Conservation (phyloP, 306 rosid species). For the Cicer chorassanicum region DNA sequence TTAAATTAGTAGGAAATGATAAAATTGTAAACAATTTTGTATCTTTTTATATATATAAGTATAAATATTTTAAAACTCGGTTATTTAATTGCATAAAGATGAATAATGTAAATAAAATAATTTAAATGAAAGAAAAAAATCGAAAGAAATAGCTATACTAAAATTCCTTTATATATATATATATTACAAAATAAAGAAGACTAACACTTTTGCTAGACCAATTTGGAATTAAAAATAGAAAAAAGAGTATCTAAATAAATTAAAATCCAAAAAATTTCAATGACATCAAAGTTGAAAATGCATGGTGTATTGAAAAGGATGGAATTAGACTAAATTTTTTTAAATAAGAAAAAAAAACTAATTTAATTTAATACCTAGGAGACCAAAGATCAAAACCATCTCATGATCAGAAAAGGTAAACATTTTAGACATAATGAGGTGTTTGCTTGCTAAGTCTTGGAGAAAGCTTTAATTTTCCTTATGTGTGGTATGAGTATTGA, state of each 20-base stretch:
- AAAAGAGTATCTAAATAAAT: not conserved
- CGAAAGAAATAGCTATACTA: too few species aligned
- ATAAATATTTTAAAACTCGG: too few species aligned
- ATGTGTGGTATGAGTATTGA: slow-evolving; percentile 22
- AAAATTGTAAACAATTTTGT: too few species aligned
- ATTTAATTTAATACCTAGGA: slow-evolving; percentile 54
- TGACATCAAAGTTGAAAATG: not conserved
- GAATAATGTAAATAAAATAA: too few species aligned
- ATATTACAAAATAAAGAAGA: slow-evolving; percentile 24
- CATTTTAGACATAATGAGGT: slow-evolving; percentile 40
- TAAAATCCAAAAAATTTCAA: not conserved
- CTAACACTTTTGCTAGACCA: slow-evolving; percentile 13
- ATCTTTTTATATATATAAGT: too few species aligned
- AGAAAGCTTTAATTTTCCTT: slow-evolving; percentile 26
- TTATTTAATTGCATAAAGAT: too few species aligned
- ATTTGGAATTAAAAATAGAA: not conserved
- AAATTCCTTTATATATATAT: not conserved
- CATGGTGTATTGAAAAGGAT: not conserved
- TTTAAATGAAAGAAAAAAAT: too few species aligned
- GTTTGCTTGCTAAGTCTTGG: slow-evolving; percentile 23
- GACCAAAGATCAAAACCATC: slow-evolving; percentile 62
- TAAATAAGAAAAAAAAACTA: not conserved
- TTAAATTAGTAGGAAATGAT: too few species aligned
- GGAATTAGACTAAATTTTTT: not conserved
- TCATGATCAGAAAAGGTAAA: slow-evolving; percentile 47